Evolutionary conservation across 2,329 filamentous ascomycete species (phyloP).

Genomic region (Phyllosticta citriasiana): DNA sequence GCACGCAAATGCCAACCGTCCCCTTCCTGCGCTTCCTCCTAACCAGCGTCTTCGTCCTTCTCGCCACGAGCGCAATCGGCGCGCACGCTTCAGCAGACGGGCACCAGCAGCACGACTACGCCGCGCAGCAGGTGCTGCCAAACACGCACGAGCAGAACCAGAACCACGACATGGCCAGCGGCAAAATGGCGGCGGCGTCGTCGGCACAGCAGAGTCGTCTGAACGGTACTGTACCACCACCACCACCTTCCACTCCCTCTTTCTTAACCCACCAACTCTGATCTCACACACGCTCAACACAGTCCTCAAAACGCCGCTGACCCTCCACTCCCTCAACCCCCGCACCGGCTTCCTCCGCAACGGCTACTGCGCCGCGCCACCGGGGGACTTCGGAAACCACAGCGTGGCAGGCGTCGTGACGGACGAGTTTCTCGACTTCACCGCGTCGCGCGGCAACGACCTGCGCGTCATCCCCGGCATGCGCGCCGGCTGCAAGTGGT

Average conservation of each 20-base stretch:
- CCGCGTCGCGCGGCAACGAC: conserved; percentile 49
- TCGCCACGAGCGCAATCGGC: no score
- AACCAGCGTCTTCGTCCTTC: no score
- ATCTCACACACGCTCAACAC: neutral
- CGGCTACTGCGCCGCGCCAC: conserved; percentile 49
- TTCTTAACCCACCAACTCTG: neutral
- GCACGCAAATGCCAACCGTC: no score
- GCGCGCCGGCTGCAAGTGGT: conserved; percentile 52
- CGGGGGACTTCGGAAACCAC: conserved; percentile 49
- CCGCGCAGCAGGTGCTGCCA: neutral
- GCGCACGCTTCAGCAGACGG: neutral
- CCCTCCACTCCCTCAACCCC: conserved; percentile 47
- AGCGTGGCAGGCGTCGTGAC: conserved; percentile 49
- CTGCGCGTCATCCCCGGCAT: conserved; percentile 42
- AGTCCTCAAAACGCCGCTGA: conserved; percentile 51
- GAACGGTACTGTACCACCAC: neutral
- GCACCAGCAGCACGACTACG: neutral
- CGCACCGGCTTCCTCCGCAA: conserved; percentile 52
- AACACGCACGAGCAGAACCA: neutral
- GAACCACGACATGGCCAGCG: neutral
- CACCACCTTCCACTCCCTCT: neutral
- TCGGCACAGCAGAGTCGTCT: neutral
- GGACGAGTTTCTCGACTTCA: conserved; percentile 53
- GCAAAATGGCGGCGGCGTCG: neutral
- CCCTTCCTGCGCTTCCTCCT: no score